These are phyloP conservation scores for Neurospora tetrasperma DNA, from an alignment of 495 filamentous ascomycete genomes.

Conservation along the genomic window DNA sequence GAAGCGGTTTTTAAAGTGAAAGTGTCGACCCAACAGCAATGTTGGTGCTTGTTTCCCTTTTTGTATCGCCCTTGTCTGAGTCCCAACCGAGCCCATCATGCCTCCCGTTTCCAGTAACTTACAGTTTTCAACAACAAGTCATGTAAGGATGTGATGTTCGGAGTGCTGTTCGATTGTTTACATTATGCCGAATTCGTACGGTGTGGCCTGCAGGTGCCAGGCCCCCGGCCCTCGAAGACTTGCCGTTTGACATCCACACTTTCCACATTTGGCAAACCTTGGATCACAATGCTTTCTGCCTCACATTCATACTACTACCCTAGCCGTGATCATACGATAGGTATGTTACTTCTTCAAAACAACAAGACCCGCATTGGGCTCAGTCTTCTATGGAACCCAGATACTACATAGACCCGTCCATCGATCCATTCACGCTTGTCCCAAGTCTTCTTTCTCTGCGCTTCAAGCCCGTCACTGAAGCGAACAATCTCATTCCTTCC, in stretches of 20 bases:
- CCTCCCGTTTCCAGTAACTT: not conserved
- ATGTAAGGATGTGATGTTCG: not conserved
- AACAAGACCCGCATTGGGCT: too few species aligned
- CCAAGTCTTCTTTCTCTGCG: not conserved
- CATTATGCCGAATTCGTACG: not conserved
- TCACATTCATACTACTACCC: too few species aligned
- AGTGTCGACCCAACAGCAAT: not conserved
- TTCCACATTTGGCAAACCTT: not conserved
- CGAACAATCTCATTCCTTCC: not conserved
- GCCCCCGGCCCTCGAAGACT: not conserved
- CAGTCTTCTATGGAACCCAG: too few species aligned
- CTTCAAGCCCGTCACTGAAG: not conserved
- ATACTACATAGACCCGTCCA: too few species aligned
- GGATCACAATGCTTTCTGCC: too few species aligned
- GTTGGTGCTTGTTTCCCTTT: not conserved
- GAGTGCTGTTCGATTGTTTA: not conserved
- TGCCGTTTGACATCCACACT: not conserved
- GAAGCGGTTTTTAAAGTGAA: not conserved
- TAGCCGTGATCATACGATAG: too few species aligned
- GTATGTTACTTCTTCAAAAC: too few species aligned
- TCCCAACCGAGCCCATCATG: not conserved
- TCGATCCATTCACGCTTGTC: not conserved
- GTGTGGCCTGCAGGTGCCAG: not conserved
- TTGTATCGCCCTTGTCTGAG: not conserved
- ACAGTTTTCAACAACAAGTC: not conserved